These are phyloP conservation scores for Pholiota molesta DNA, from an alignment of 768 basidiomycete genomes.

Conservation along the genomic window DNA sequence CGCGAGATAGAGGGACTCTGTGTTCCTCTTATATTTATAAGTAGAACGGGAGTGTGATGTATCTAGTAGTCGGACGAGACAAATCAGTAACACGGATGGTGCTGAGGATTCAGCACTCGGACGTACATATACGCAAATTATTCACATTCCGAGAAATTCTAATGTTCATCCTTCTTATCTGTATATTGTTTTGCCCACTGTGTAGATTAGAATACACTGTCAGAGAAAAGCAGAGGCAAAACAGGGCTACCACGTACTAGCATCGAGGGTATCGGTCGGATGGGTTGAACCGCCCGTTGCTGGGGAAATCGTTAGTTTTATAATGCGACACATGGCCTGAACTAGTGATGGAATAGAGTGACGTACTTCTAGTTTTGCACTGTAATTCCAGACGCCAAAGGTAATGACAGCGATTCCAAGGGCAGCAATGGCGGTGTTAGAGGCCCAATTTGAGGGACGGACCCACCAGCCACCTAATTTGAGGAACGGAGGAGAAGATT, in stretches of 20 bases:
- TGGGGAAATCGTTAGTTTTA: conserved; percentile 27
- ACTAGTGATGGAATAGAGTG: background rate
- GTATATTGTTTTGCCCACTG: conserved; percentile 24
- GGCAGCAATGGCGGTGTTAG: conserved; percentile 78
- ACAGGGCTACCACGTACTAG: conserved; percentile 46
- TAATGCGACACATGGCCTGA: background rate
- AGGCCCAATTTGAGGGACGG: conserved; percentile 86
- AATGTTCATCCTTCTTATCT: conserved; percentile 15
- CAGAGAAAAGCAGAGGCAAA: background rate
- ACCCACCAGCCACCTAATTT: conserved; percentile 92
- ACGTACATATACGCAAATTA: background rate
- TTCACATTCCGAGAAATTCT: background rate
- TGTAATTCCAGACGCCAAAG: conserved; percentile 69
- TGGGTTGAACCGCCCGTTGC: conserved; percentile 63
- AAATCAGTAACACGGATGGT: background rate
- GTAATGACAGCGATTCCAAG: conserved; percentile 69
- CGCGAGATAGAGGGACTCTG: background rate
- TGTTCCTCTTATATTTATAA: background rate
- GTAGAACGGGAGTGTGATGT: background rate
- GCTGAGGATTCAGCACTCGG: background rate
- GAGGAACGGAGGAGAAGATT: background rate
- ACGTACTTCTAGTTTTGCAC: conserved; percentile 80
- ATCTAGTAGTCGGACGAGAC: background rate
- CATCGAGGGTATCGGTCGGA: conserved; percentile 79
- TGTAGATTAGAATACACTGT: background rate